Evolutionary conservation across 73 alveolate species (phyloP), one percentile per base, ranked within the genome.

Genomic region (Blepharisma stoltei): DNA sequence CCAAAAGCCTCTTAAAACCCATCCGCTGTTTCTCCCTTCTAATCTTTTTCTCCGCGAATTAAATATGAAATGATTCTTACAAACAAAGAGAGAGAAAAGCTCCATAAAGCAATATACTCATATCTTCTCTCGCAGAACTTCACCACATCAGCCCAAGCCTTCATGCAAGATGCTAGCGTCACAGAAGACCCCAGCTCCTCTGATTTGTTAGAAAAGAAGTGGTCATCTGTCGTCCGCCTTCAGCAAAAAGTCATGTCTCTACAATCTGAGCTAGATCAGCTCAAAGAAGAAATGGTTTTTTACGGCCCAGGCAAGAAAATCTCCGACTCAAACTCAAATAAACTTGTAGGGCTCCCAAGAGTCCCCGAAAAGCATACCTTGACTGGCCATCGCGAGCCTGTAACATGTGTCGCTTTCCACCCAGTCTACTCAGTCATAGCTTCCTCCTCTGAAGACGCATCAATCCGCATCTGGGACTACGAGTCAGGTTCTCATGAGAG

Each of bases 391-490:
- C 77, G 91, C 55, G 86, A 90, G 37, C 79, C 88, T 67, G 85
- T 96, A 9, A 93, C 87, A 41, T 76, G 83, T 77, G 75, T 88
- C 53, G 82, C 90, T 50, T 87, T 80, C 70, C 97, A 92, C 87
- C 98, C 93, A 37, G 53, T 71, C 49, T 76, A 88, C 71, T 54
- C 77, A 18, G 21, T 80, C 27, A 78, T 94, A 54, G 99, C 97
- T 9, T 75, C 97, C 32, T 87, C 96, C 7, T 81, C 95, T 52
- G 90, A 88, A 73, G 98, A 94, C 82, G 91, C 90, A 0, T 84
- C 97, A 37, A 90, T 96, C 18, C 76, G 86, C 71, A 76, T 96
- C 21, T 96, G 99, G 98, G 97, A 81, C 85, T 86, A 77, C 11
- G 93, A 90, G 52, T 73, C 84, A 37, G 96, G 96, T 41, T 88